A percentile compares a stretch with the other conserved stretches of the same genome.
Evolutionary conservation across 331 rosid species (phyloP).

Genomic region (Malus hybrid): DNA sequence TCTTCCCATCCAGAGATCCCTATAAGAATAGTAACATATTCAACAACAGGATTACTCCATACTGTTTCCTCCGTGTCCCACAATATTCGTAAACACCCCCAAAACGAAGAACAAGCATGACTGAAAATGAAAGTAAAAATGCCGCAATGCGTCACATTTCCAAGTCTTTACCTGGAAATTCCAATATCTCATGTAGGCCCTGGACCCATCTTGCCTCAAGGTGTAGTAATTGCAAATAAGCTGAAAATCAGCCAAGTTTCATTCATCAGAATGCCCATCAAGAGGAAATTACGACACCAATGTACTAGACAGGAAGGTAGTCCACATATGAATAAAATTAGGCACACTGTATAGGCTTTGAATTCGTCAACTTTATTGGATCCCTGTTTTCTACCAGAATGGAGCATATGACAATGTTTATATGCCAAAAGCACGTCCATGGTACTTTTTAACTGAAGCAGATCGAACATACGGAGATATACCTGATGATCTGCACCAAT

Average conservation of each 20-base stretch:
- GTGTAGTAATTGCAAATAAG: slow-evolving; percentile 93
- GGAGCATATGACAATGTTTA: neutral
- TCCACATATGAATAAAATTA: neutral
- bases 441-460: neutral
- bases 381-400: too few species aligned
- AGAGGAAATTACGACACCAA: neutral
- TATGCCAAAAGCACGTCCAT: neutral
- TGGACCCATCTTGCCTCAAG: slow-evolving; percentile 85
- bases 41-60: neutral
- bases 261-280: slow-evolving; percentile 14
- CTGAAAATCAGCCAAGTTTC: slow-evolving; percentile 31
- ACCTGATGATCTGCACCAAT: slow-evolving; percentile 88
- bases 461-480: neutral
- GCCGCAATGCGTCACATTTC: neutral
- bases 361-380: neutral
- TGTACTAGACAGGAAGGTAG: neutral
- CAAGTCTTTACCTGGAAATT: slow-evolving; percentile 60
- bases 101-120: neutral
- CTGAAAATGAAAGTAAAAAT: neutral
- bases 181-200: slow-evolving; percentile 76
- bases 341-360: neutral
- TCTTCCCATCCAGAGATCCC: slow-evolving; percentile 86
- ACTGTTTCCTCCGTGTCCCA: neutral
- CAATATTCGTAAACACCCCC: neutral
- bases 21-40: slow-evolving; percentile 7